Base-by-base conservation (phyloP, 2,329 filamentous ascomycete genomes). In the Epichloe scottii region DNA sequence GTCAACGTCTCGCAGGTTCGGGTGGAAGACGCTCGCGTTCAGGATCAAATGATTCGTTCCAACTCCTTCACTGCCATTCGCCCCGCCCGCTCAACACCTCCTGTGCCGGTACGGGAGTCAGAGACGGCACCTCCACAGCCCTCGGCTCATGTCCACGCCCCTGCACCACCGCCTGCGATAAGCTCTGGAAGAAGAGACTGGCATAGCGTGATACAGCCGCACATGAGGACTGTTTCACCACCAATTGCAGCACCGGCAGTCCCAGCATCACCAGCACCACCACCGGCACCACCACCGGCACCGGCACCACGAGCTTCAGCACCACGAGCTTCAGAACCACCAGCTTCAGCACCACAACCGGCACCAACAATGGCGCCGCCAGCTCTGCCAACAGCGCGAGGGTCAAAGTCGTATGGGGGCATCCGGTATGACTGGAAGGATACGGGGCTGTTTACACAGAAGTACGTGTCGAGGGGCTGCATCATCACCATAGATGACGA, bases 401-500 rank as follows among this genome's bases (percentile, higher is more conserved):
- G 23, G 30, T 21, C 46, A 26, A 48, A 48, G 37, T 23, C 23
- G 15, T 26, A 48, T 8, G 46, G 46, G 21, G 46, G 46, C 46
- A 33, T 48, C 10, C 4, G 35, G 4, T 48, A 48, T 15, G 46
- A 48, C n/a, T 48, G 46, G 46, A 48, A 48, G 46, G 46, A 48
- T 10, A n/a, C 15, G 35, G 46, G 46, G 21, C 21, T 48, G 12
- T 48, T 48, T 30, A 10, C 35, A 2, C 46, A 48, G 15, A 48
- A 48, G 10, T 48, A 39, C 8, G 46, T 48, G 46, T 48, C 46
- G 37, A 38, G 7, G 21, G 46, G 46, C 6, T 40, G 46, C 46
- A 48, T 48, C 14, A 48, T 48, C 35, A 48, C 35, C 21, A 48
- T 48, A 39, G 46, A 48, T 35, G 46, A 48, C 35, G 46, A 48